These are phyloP conservation scores for Beauveria bassiana DNA, from an alignment of 2,329 filamentous ascomycete species.

Conservation along the genomic window DNA sequence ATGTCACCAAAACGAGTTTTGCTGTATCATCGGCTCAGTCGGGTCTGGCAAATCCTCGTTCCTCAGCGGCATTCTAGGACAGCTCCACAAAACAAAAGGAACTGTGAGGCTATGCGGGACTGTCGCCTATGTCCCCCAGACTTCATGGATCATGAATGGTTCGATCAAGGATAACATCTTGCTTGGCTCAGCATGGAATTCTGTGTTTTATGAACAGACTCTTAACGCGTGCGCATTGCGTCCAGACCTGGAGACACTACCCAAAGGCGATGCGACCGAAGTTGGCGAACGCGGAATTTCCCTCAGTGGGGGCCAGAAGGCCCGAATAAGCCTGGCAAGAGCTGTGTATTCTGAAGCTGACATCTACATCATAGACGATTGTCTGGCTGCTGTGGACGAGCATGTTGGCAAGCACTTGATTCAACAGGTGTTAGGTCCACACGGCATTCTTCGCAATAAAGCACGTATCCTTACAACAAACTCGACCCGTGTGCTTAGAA, in stretches of 20 bases:
- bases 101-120: slow-evolving; percentile 68
- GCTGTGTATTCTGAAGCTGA: slow-evolving; percentile 87
- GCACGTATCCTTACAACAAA: slow-evolving; percentile 85
- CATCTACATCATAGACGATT: slow-evolving; percentile 81
- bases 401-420: slow-evolving; percentile 87
- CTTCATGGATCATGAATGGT: slow-evolving; percentile 89
- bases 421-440: slow-evolving; percentile 74
- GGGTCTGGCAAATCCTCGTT: slow-evolving; percentile 87
- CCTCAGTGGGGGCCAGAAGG: slow-evolving; percentile 83
- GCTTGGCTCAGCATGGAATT: slow-evolving; percentile 83
- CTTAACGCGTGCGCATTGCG: slow-evolving; percentile 75
- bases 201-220: slow-evolving; percentile 79
- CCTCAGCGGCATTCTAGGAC: slow-evolving; percentile 71
- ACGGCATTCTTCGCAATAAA: slow-evolving; percentile 68
- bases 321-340: slow-evolving; percentile 74
- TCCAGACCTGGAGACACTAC: slow-evolving; percentile 77
- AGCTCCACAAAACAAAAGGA: slow-evolving; percentile 77
- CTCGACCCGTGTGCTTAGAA: slow-evolving; percentile 74
- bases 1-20: slow-evolving; percentile 77
- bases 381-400: slow-evolving; percentile 82
- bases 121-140: slow-evolving; percentile 82
- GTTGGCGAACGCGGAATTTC: slow-evolving; percentile 90
- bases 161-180: slow-evolving; percentile 87
- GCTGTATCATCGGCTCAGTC: slow-evolving; percentile 78
- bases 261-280: slow-evolving; percentile 84